phyloP scores from a whole-genome alignment of 352 stramenopile species.

The Blastocystis sp. region DNA sequence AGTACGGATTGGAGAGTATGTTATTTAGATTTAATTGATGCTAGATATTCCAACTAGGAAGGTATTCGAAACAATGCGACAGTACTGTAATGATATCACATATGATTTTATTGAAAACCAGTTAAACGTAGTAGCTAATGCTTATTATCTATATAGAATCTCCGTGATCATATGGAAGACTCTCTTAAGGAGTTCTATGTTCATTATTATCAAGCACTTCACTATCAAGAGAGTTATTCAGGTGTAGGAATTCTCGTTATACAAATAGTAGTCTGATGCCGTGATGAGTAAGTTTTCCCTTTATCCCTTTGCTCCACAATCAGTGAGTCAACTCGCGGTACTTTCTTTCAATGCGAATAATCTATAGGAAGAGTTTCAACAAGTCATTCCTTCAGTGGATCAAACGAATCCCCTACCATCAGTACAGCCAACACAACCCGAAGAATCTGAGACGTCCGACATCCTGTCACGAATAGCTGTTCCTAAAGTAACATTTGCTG shows the following conservation, averaged over 20 bases:
- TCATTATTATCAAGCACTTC: conserved; percentile 28
- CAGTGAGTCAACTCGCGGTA: conserved; percentile 2
- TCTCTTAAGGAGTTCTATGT: conserved; percentile 14
- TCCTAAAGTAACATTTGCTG: not conserved
- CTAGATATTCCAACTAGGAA: conserved; percentile 22
- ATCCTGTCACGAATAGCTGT: not conserved
- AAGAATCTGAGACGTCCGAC: not conserved
- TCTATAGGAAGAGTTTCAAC: not conserved
- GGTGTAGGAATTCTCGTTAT: not conserved
- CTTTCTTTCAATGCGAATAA: not conserved
- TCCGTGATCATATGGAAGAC: conserved; percentile 31
- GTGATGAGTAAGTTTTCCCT: conserved; percentile 36
- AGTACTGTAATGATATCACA: conserved; percentile 45
- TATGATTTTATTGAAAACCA: conserved; percentile 39
- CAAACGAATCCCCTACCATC: not conserved
- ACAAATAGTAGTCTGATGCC: not conserved
- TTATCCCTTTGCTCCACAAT: conserved; percentile 49
- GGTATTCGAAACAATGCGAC: conserved; percentile 54
- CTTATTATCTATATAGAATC: not conserved
- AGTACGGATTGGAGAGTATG: conserved; percentile 34
- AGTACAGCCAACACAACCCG: not conserved
- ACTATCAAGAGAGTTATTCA: conserved; percentile 47
- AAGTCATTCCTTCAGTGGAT: not conserved
- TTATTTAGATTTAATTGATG: not conserved
- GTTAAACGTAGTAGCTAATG: not conserved